These are phyloP conservation scores for Hippophae rhamnoides DNA, from an alignment of 306 rosid genomes.

Conservation along the genomic window DNA sequence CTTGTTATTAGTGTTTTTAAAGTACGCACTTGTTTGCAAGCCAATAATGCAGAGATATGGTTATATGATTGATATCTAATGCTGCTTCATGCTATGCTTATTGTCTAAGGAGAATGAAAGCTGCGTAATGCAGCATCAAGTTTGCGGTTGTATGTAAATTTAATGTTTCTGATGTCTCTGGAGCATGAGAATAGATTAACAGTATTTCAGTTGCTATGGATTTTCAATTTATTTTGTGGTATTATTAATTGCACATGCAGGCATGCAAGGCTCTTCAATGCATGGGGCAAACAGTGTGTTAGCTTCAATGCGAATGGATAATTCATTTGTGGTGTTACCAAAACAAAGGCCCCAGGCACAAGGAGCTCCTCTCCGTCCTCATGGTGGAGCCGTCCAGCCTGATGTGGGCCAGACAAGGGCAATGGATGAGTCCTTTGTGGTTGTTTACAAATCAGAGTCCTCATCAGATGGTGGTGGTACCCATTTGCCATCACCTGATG, in stretches of 20 bases:
- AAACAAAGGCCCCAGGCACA: constrained; percentile 27
- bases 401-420: constrained; percentile 62
- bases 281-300: constrained; percentile 72
- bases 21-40: no score
- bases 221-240: constrained; percentile 8
- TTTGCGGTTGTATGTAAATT: no score
- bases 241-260: constrained; percentile 35
- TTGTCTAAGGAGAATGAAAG: no score
- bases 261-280: constrained; percentile 76
- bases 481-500: constrained; percentile 36
- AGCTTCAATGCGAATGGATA: constrained; percentile 76
- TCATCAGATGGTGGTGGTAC: constrained; percentile 66
- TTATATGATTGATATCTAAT: no score
- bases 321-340: constrained; percentile 77
- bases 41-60: no score
- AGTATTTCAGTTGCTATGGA: not conserved
- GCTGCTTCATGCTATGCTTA: no score
- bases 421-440: constrained; percentile 95
- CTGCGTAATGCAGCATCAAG: no score
- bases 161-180: no score
- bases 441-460: constrained; percentile 79
- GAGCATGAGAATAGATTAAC: no score
- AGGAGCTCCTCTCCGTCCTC: constrained; percentile 14
- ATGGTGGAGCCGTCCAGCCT: constrained; percentile 9
- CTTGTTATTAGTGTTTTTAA: no score